Percentiles rank a stretch among this genome's conserved stretches.
These are phyloP conservation scores for Wickerhamomyces alni DNA, from an alignment of 805 yeast genomes.

Conservation along the genomic window DNA sequence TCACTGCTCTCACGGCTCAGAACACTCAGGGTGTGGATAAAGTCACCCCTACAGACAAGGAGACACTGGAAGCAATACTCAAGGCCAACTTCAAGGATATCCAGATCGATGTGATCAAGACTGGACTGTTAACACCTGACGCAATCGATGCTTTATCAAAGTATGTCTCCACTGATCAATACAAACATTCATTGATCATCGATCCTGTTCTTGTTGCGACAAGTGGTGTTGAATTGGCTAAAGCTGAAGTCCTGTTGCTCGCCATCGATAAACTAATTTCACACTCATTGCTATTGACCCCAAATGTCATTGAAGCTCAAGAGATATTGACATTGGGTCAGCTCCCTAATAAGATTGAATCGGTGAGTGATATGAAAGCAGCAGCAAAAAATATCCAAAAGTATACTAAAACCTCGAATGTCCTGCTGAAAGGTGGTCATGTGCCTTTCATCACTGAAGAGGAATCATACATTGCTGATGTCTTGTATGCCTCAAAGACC, in stretches of 20 bases:
- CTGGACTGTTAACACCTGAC: conserved; percentile 65
- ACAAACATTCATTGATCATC: conserved; percentile 41
- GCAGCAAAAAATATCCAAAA: conserved; percentile 35
- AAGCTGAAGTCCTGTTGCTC: conserved; percentile 36
- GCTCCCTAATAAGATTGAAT: background rate
- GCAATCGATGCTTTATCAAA: conserved; percentile 43
- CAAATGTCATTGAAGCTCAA: conserved; percentile 66
- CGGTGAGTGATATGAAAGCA: conserved; percentile 19
- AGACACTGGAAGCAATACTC: conserved; percentile 42
- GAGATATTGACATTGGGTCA: too few species aligned
- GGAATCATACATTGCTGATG: conserved; percentile 40
- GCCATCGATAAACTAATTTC: conserved; percentile 42
- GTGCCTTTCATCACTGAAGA: conserved; percentile 35
- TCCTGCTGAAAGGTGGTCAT: conserved; percentile 82
- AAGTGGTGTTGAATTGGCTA: conserved; percentile 59
- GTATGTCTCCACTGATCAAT: conserved; percentile 26
- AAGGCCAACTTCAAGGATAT: conserved; percentile 54
- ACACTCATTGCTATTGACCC: conserved; percentile 60
- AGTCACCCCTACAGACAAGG: conserved; percentile 37
- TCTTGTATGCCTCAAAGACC: conserved; percentile 40
- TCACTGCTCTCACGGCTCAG: conserved; percentile 77
- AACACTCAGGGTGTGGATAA: conserved; percentile 46
- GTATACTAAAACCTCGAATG: conserved; percentile 39
- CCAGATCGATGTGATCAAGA: conserved; percentile 61
- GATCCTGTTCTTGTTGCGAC: conserved; percentile 88